Conservation (phyloP, 2,329 filamentous ascomycete species). For the Albifimbria verrucaria region DNA sequence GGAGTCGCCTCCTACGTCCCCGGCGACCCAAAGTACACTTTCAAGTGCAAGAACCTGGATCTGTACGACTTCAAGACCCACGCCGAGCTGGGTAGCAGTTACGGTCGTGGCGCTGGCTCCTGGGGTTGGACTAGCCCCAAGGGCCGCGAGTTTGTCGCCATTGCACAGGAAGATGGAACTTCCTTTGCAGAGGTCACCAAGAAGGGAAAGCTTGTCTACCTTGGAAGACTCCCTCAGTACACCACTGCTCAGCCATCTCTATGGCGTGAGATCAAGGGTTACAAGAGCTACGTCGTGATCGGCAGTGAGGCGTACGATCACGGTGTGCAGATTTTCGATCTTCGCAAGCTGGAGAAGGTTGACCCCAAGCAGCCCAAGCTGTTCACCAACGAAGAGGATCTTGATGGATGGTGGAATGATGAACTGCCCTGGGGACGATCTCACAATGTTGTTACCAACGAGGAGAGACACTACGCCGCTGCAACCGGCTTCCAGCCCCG, state of each 20-base stretch:
- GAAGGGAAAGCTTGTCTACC: conserved; percentile 1
- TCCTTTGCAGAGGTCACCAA: conserved; percentile 40
- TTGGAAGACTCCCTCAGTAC: neutral
- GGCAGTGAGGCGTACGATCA: conserved; percentile 41
- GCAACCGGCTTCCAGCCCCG: conserved; percentile 39
- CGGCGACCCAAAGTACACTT: conserved; percentile 13
- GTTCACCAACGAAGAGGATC: conserved; percentile 25
- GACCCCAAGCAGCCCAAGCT: conserved; percentile 30
- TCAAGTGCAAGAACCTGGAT: conserved; percentile 27
- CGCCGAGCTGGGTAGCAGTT: conserved; percentile 38
- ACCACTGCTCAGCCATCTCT: neutral
- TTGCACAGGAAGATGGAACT: conserved; percentile 42
- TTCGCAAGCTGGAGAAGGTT: conserved; percentile 46
- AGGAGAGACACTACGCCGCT: conserved; percentile 39
- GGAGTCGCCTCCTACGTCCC: conserved; percentile 12
- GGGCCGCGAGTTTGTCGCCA: conserved; percentile 42
- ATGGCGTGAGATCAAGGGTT: conserved; percentile 34
- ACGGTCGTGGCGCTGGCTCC: conserved; percentile 26
- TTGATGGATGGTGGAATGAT: conserved; percentile 26
- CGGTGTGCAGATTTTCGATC: conserved; percentile 59
- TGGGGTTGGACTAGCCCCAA: conserved; percentile 38
- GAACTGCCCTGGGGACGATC: conserved; percentile 31
- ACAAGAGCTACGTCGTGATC: conserved; percentile 29
- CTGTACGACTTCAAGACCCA: conserved; percentile 53
- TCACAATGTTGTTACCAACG: conserved; percentile 33